These are phyloP conservation scores for Setaria viridis DNA, from an alignment of 202 grass and related monocot species.

Conservation along the genomic window DNA sequence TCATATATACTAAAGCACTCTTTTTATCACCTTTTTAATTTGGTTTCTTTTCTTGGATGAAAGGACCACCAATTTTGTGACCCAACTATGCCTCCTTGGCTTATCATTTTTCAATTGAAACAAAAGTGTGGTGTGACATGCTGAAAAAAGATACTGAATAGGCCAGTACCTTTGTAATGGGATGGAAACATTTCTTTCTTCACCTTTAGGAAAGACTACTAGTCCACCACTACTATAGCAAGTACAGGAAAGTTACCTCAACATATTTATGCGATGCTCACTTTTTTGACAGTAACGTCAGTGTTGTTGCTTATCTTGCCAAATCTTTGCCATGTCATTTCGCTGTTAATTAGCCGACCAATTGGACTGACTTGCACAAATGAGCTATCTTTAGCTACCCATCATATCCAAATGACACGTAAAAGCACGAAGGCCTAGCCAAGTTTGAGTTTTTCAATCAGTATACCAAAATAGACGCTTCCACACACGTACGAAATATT, in stretches of 20 bases:
- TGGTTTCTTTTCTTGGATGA: slow-evolving; percentile 29
- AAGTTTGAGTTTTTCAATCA: not conserved
- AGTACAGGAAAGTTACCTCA: not conserved
- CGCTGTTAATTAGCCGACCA: slow-evolving; percentile 22
- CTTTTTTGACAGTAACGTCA: slow-evolving; percentile 20
- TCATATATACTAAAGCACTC: slow-evolving; percentile 6
- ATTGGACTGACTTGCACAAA: not conserved
- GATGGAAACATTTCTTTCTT: not conserved
- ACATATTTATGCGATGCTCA: not conserved
- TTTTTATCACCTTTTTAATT: not conserved
- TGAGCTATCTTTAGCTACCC: not conserved
- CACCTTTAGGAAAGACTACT: not conserved
- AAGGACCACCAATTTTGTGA: not conserved
- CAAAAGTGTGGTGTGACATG: not conserved
- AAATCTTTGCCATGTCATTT: slow-evolving; percentile 24
- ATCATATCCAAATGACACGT: not conserved
- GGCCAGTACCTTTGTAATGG: not conserved
- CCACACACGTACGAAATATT: too few species aligned
- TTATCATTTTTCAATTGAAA: not conserved
- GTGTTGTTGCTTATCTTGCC: slow-evolving; percentile 12
- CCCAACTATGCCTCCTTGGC: slow-evolving; percentile 1
- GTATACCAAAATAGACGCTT: too few species aligned
- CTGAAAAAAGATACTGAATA: not conserved
- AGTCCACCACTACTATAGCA: not conserved
- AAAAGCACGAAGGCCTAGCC: not conserved